phyloP scores from a whole-genome alignment of 768 basidiomycete species.

The Mycena amicta region DNA sequence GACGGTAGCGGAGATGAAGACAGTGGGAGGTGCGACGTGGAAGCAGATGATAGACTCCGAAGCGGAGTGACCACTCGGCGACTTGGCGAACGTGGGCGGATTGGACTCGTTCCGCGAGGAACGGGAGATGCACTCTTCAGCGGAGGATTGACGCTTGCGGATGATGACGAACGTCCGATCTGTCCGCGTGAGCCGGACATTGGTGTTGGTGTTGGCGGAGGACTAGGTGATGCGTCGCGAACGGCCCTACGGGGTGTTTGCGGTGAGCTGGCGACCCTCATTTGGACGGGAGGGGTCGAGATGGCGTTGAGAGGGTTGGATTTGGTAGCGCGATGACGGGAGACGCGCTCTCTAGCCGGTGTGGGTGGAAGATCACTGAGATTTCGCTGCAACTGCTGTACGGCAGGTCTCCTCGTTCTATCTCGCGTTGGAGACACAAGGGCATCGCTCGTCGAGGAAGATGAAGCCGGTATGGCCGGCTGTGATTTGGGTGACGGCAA shows the following conservation, averaged over 20 bases:
- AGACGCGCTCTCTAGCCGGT: conserved; percentile 28
- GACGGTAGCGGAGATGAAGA: conserved; percentile 30
- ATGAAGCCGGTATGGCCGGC: conserved; percentile 47
- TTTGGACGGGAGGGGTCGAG: conserved; percentile 26
- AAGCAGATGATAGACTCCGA: conserved; percentile 49
- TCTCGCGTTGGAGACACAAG: conserved; percentile 52
- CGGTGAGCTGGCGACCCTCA: conserved; percentile 29
- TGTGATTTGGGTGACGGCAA: conserved; percentile 56
- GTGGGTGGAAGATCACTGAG: conserved; percentile 39
- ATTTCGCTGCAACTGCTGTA: conserved; percentile 37
- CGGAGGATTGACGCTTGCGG: too few species aligned
- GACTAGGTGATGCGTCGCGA: conserved; percentile 41
- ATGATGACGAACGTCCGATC: conserved; percentile 35
- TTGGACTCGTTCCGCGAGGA: conserved; percentile 43
- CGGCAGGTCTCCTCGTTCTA: conserved; percentile 44
- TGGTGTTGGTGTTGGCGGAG: conserved; percentile 54
- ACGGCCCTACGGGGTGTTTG: conserved; percentile 39
- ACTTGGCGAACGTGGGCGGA: conserved; percentile 44
- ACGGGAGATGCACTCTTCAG: conserved; percentile 37
- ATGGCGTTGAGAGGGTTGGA: conserved; percentile 34
- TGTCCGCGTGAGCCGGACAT: conserved; percentile 39
- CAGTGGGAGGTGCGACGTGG: conserved; percentile 55
- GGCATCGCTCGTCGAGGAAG: conserved; percentile 48
- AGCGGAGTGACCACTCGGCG: conserved; percentile 44
- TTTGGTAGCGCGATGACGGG: conserved; percentile 33